Conservation (phyloP, 306 rosid genomes). For the Vachellia pachyceras region DNA sequence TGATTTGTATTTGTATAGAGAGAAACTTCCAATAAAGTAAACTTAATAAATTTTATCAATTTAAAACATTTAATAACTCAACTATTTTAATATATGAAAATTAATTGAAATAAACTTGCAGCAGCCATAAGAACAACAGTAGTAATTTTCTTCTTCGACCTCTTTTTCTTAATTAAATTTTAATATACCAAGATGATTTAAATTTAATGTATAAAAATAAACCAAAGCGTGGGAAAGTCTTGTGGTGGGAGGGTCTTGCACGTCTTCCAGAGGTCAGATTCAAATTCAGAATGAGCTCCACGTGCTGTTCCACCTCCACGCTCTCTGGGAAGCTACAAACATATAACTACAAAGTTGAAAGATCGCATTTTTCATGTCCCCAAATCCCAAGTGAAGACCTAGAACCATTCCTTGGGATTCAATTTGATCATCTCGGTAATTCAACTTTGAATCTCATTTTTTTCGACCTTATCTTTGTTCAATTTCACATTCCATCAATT, state of each 20-base stretch:
- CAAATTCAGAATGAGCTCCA: neutral
- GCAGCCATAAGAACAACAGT: no score
- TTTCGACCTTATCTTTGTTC: neutral
- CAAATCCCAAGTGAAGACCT: conserved; percentile 4
- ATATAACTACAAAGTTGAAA: neutral
- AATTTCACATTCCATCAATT: neutral
- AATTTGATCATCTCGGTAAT: neutral
- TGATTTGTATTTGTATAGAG: no score
- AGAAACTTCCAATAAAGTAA: no score
- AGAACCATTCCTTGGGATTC: conserved; percentile 11
- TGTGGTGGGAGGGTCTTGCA: neutral
- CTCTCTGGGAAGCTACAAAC: neutral
- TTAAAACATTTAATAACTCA: no score
- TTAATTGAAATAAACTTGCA: no score
- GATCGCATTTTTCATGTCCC: neutral
- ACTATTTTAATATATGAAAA: no score
- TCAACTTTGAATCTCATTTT: conserved; percentile 2
- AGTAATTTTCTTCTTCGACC: no score
- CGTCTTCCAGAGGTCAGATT: neutral
- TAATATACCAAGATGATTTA: neutral
- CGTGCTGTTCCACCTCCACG: neutral
- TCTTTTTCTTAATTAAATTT: no score
- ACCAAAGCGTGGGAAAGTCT: neutral
- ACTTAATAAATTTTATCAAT: no score
- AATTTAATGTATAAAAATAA: no score